Percentiles rank a stretch among this genome's conserved stretches.
phyloP scores from a whole-genome alignment of 1,284 basidiomycete species.

The Vanrija sp. region DNA sequence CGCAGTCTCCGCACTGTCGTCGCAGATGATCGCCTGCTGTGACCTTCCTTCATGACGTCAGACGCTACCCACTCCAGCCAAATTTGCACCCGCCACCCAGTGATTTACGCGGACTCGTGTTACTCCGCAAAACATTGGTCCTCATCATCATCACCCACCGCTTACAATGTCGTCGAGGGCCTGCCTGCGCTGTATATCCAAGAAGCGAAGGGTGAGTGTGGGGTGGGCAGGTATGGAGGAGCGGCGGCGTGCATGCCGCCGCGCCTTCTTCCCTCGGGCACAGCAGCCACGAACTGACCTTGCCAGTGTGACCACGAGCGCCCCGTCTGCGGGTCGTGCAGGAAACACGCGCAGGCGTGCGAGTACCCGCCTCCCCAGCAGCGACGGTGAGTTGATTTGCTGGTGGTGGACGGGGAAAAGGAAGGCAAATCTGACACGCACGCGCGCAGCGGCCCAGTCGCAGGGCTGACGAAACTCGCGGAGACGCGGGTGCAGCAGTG shows the following conservation, averaged over 20 bases:
- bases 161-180: conserved; percentile 2
- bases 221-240: neutral
- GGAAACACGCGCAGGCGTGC: conserved; percentile 13
- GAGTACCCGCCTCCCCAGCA: conserved; percentile 20
- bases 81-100: too few species aligned
- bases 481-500: conserved; percentile 19
- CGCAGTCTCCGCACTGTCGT: too few species aligned
- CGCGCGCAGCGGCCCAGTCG: conserved; percentile 17
- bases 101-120: too few species aligned
- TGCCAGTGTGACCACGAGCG: conserved; percentile 22
- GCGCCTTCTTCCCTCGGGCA: neutral
- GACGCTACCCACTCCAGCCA: too few species aligned
- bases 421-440: too few species aligned
- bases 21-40: too few species aligned
- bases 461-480: conserved; percentile 14
- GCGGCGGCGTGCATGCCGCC: neutral
- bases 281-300: neutral
- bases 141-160: neutral
- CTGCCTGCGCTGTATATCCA: conserved; percentile 22
- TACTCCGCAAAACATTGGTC: neutral
- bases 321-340: conserved; percentile 18
- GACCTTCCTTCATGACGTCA: too few species aligned
- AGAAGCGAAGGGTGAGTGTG: conserved; percentile 18
- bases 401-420: neutral
- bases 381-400: conserved; percentile 12